Conservation (phyloP, 306 rosid species). For the Lotus japonicus region DNA sequence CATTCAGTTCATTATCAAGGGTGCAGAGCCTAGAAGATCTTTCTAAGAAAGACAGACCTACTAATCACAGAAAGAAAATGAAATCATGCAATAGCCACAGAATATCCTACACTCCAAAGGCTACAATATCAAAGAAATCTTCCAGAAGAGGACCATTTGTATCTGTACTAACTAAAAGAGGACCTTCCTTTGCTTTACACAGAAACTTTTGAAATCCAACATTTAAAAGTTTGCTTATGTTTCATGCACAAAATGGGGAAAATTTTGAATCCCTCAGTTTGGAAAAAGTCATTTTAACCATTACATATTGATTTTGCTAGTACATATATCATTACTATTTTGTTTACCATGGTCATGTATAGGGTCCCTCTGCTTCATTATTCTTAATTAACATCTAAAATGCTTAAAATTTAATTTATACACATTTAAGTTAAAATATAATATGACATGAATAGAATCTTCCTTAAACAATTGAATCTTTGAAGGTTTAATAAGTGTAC, state of each 20-base stretch:
- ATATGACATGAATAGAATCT: no score
- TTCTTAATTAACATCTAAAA: no score
- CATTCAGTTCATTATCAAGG: conserved; percentile 54
- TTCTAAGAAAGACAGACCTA: conserved; percentile 44
- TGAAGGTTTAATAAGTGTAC: no score
- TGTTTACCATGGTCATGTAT: neutral
- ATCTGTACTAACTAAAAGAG: conserved; percentile 25
- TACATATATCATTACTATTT: neutral
- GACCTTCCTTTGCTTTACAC: conserved; percentile 20
- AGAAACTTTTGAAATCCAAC: conserved; percentile 19
- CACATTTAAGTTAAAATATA: no score
- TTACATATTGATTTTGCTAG: neutral
- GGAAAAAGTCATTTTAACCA: neutral
- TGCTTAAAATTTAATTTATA: no score
- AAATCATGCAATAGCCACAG: conserved; percentile 61
- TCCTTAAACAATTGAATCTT: no score
- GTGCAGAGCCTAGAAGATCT: conserved; percentile 63
- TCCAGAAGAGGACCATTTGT: conserved; percentile 36
- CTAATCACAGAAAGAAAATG: conserved; percentile 32
- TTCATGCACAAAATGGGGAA: conserved; percentile 11
- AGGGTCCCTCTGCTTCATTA: neutral
- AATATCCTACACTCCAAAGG: conserved; percentile 36
- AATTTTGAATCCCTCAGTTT: neutral
- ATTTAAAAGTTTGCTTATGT: neutral
- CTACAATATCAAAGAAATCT: conserved; percentile 64